Conservation (phyloP, 2,329 filamentous ascomycete species). For the Salinomyces thailandicus region DNA sequence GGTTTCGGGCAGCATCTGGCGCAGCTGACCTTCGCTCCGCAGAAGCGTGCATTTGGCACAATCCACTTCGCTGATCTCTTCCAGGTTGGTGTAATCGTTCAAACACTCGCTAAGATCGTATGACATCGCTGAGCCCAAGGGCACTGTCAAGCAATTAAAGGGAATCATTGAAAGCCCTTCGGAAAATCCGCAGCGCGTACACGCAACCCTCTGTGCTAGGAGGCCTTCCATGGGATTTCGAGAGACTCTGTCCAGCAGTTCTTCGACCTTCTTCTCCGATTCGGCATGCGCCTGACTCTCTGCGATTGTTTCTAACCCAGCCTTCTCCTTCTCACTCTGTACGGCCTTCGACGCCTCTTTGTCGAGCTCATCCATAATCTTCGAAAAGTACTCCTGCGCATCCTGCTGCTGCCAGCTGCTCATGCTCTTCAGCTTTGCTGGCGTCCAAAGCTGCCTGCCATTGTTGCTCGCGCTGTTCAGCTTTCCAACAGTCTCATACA, state of each 20-base stretch:
- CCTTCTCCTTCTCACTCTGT: conserved; percentile 9
- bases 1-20: conserved; percentile 30
- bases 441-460: conserved; percentile 72
- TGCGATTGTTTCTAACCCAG: conserved; percentile 15
- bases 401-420: conserved; percentile 95
- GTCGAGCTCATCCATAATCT: conserved; percentile 57
- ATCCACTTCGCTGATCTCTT: conserved; percentile 79
- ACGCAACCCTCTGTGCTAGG: conserved; percentile 79
- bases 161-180: conserved; percentile 83
- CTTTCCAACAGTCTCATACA: conserved; percentile 57
- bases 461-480: conserved; percentile 61
- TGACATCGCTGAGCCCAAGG: conserved; percentile 54
- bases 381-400: conserved; percentile 93
- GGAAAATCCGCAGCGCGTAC: conserved; percentile 72
- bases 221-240: conserved; percentile 76
- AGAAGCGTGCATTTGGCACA: conserved; percentile 84
- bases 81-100: conserved; percentile 73
- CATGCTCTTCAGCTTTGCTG: conserved; percentile 68
- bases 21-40: conserved; percentile 43
- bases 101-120: conserved; percentile 71
- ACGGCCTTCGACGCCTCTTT: conserved; percentile 33
- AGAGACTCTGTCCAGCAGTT: background rate
- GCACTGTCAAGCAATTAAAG: conserved; percentile 87
- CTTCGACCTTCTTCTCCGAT: conserved; percentile 3
- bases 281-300: conserved; percentile 4